Evolutionary conservation across 208 protist species (phyloP), one percentile per base, ranked within the genome.

Genomic region (Phytomonas sp.): DNA sequence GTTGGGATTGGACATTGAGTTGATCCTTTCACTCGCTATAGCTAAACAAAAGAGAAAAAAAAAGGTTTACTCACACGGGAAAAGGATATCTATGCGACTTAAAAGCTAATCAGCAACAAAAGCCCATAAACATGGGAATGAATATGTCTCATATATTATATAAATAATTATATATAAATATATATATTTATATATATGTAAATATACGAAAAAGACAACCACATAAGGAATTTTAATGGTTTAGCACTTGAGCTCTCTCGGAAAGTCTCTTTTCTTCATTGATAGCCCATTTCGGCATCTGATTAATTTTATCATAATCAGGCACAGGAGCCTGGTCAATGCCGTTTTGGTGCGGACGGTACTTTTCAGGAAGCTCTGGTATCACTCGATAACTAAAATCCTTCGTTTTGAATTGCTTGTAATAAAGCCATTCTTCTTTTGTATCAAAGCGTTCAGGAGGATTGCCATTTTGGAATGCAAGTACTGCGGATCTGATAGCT

Each of bases 351-450:
- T 97, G 92, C 29, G 92, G 92, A 2, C 92, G 76, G 69, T 97
- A 97, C 71, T 97, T 97, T 69, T 97, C 89, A 20, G 92, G 89
- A 6, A 97, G 73, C 70, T 97, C 89, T 5, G 92, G 92, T 67
- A 97, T 92, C 13, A 94, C 80, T 34, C 89, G 81, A 70, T 97
- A 92, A 74, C 87, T 94, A 65, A 82, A 94, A 62, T 96, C 91
- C 63, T 88, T 87, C 8, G 91, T 96, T 75, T 96, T 94, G 68
- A 96, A 96, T 51, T 96, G 91, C 62, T 91, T 94, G 72, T 93
- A 96, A 60, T 94, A 96, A 6, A 96, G 71, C 87, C 91, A 94
- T 62, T 96, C 91, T 59, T 94, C 88, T 67, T 96, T 96, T 2
- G 88, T 94, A 67, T 96, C 91, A 71, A 89, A 96, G 28, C 82